Evolutionary conservation across 495 filamentous ascomycete species (phyloP).

Genomic region (Aspergillus ostianus): DNA sequence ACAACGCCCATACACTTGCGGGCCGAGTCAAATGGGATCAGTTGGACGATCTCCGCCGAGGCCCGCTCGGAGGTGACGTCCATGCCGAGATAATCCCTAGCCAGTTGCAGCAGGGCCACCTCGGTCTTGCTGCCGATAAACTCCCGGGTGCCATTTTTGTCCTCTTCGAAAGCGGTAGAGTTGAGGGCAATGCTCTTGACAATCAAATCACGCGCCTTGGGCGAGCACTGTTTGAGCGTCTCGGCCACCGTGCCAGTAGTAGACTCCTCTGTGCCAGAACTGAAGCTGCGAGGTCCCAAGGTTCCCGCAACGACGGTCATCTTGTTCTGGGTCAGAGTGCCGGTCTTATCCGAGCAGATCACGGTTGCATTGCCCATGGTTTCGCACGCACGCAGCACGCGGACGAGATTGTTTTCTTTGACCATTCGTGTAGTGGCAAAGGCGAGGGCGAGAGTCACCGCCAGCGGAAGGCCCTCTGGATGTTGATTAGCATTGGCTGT

Average conservation of each 20-base stretch:
- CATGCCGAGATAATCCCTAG: conserved; percentile 61
- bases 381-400: conserved; percentile 63
- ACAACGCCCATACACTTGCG: conserved; percentile 70
- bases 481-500: conserved; percentile 14
- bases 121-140: conserved; percentile 74
- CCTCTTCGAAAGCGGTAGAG: conserved; percentile 65
- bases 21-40: conserved; percentile 67
- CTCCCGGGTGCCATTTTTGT: conserved; percentile 51
- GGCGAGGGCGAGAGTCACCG: conserved; percentile 66
- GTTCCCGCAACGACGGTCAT: conserved; percentile 69
- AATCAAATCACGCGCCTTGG: conserved; percentile 46
- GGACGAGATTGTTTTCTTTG: conserved; percentile 68
- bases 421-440: conserved; percentile 70
- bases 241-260: conserved; percentile 25
- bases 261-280: conserved; percentile 31
- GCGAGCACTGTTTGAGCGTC: conserved; percentile 38
- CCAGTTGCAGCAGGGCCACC: conserved; percentile 63
- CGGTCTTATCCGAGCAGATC: conserved; percentile 70
- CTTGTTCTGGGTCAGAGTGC: conserved; percentile 68
- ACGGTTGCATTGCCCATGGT: conserved; percentile 73
- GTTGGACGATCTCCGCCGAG: conserved; percentile 57
- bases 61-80: conserved; percentile 59
- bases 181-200: conserved; percentile 63
- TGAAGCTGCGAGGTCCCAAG: conserved; percentile 55
- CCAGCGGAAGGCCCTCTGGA: conserved; percentile 61